Evolutionary conservation across 2,329 filamentous ascomycete genomes (phyloP).

Genomic region (Colletotrichum sp.): DNA sequence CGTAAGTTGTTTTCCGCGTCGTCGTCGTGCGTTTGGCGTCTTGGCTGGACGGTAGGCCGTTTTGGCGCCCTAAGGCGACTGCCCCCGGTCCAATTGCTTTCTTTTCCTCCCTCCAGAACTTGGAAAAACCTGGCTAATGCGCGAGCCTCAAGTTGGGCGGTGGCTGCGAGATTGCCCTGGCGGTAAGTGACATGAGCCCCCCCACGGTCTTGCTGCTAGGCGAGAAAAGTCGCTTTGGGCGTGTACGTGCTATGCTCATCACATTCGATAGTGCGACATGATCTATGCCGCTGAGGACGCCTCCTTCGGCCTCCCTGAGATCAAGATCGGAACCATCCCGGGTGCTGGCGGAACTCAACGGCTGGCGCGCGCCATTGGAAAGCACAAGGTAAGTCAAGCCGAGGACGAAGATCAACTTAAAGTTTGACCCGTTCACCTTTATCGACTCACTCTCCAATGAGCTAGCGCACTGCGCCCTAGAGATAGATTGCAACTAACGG

Average conservation of each 20-base stretch:
- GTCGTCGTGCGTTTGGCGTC: neutral
- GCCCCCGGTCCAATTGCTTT: neutral
- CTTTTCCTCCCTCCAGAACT: neutral
- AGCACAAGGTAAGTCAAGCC: conserved; percentile 36
- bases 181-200: conserved; percentile 30
- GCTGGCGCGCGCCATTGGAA: conserved; percentile 43
- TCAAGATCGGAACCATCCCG: conserved; percentile 43
- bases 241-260: neutral
- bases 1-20: conserved; percentile 36
- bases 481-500: neutral
- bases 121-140: neutral
- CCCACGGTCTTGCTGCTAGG: neutral
- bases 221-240: neutral
- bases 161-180: conserved; percentile 54
- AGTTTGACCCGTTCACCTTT: conserved; percentile 29
- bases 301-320: conserved; percentile 44
- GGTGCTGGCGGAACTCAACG: conserved; percentile 46
- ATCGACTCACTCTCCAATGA: neutral
- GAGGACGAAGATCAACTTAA: neutral
- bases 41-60: neutral
- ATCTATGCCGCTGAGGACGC: conserved; percentile 39
- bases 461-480: neutral
- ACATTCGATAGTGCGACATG: conserved; percentile 37
- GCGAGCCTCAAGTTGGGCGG: conserved; percentile 43
- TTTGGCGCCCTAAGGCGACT: neutral